phyloP scores from a whole-genome alignment of 208 protist genomes.

The Trichomonas gallinae region DNA sequence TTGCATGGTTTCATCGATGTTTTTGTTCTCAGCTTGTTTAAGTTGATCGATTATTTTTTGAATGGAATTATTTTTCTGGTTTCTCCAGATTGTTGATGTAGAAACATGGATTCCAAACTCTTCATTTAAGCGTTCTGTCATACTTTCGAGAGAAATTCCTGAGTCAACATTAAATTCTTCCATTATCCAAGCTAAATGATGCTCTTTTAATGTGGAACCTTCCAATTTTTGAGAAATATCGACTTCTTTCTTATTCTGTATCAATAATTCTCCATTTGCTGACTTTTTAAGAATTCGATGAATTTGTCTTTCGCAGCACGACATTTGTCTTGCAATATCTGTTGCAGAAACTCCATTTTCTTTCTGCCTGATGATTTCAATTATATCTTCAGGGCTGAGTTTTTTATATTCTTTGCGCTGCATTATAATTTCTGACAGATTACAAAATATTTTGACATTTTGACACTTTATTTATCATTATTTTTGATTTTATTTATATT shows the following conservation, averaged over 20 bases:
- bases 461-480: no score
- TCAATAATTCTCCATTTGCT: not conserved
- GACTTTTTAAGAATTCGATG: not conserved
- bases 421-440: not conserved
- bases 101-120: not conserved
- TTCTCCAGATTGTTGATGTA: not conserved
- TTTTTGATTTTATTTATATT: not conserved
- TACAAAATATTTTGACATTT: not conserved
- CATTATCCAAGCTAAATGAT: not conserved
- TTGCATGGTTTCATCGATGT: not conserved
- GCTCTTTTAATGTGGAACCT: not conserved
- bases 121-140: not conserved
- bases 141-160: not conserved
- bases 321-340: not conserved
- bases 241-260: not conserved
- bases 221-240: not conserved
- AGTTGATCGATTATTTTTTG: not conserved
- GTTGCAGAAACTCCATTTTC: not conserved
- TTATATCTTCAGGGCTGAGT: not conserved
- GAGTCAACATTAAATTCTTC: not conserved
- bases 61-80: not conserved
- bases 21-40: not conserved
- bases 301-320: not conserved
- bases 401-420: not conserved
- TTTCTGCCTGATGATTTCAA: not conserved